Evolutionary conservation across 169 alveolate genomes (phyloP), one percentile per base, ranked within the genome.

Genomic region (Plasmodium vivax): DNA sequence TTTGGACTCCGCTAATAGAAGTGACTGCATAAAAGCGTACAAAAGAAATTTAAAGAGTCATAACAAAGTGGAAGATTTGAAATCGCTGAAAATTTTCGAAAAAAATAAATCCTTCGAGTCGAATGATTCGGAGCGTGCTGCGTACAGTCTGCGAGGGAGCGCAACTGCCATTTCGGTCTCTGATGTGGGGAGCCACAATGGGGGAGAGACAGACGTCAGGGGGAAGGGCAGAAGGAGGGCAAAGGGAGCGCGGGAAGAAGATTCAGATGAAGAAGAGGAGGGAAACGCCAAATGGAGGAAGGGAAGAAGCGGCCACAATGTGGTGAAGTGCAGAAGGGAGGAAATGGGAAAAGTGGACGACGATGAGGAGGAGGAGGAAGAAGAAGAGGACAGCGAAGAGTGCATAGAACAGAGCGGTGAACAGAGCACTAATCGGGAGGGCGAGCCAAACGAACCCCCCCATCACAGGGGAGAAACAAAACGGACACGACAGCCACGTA

Each of bases 1-100:
- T 81, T 56, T 92, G 36, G 95, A 92, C n/a, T 12, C 84, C 6
- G 84, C 85, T 36, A 82, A 81, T 0, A 81, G 73, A 36, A 54
- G 47, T 6, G 95, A 92, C 56, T 71, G 73, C 47, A 56, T 92
- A 36, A 81, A 54, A 16, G 84, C 85, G 12, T 92, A 92, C 58
- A 92, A 92, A 62, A 92, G 83, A 23, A 47, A 12, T 45, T 82
- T 92, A 82, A 83, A 51, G 79, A 51, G 41, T 32, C 83, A 83
- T 51, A 92, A 92, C 81, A 92, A 83, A 92, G 27, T 58, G 16
- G 95, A 92, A 41, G 92, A 92, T 72, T 92, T 92, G 83, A 45
- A 82, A 82, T 58, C 34, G 19, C 82, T 92, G 77, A 72, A 68
- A 92, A 79, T 19, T 6, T 43, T 81, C 43, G 92, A 92, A 83